Percentiles rank a stretch among this genome's conserved stretches.
Conservation (phyloP, 75 land plant genomes). For the Picea sitchensis region DNA sequence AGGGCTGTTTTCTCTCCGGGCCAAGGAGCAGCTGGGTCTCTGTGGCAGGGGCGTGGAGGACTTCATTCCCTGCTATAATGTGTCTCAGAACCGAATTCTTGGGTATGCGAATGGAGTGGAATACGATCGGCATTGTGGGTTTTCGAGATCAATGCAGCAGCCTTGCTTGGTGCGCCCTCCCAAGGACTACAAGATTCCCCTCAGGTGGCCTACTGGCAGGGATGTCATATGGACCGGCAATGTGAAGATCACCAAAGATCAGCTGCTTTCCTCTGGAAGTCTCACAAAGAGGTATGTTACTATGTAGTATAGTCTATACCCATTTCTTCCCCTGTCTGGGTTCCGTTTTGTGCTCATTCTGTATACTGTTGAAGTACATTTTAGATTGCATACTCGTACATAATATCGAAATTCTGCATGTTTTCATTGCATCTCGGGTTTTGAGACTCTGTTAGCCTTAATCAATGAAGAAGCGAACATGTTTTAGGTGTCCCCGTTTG, state of each 20-base stretch:
- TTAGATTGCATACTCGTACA: background rate
- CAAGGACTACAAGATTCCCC: constrained; percentile 67
- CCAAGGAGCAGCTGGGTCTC: constrained; percentile 33
- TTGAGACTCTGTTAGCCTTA: background rate
- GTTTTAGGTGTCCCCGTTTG: too few species aligned
- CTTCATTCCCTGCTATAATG: constrained; percentile 72
- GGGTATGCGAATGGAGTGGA: constrained; percentile 49
- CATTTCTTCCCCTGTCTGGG: background rate
- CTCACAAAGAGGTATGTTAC: constrained; percentile 49
- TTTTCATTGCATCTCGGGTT: background rate
- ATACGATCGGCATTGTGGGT: constrained; percentile 61
- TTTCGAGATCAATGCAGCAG: constrained; percentile 18
- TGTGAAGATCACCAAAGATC: constrained; percentile 61
- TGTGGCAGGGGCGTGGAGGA: constrained; percentile 58
- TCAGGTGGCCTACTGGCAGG: constrained; percentile 72
- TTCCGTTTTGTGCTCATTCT: constrained; percentile 1
- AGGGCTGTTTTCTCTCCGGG: constrained; percentile 32
- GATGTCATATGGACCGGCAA: constrained; percentile 63
- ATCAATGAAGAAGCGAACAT: background rate
- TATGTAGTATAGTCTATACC: background rate
- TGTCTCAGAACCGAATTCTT: constrained; percentile 31
- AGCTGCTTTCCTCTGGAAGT: constrained; percentile 69
- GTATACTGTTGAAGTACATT: background rate
- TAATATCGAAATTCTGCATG: constrained; percentile 1
- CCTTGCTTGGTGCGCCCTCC: constrained; percentile 74